phyloP scores from a whole-genome alignment of 371 early-diverging fungal genomes.

The Actinomucor elegans region DNA sequence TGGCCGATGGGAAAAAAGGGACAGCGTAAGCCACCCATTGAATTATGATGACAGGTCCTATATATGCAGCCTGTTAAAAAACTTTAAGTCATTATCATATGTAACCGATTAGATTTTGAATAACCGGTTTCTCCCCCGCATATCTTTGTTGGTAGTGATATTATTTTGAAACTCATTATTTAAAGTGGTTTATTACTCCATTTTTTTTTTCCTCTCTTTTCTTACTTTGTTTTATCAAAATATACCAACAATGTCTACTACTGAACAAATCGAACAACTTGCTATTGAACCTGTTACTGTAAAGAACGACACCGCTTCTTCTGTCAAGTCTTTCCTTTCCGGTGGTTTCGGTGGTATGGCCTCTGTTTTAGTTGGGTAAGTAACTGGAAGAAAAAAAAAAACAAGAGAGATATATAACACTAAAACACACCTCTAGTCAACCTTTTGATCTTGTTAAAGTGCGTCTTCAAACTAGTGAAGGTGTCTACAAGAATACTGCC shows the following conservation, averaged over 20 bases:
- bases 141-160: neutral
- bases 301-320: slow-evolving; percentile 33
- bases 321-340: slow-evolving; percentile 90
- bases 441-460: slow-evolving; percentile 91
- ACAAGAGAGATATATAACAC: neutral
- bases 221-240: neutral
- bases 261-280: slow-evolving; percentile 2
- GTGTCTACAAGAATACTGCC: slow-evolving; percentile 79
- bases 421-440: slow-evolving; percentile 40
- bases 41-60: slow-evolving; percentile 1
- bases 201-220: slow-evolving; percentile 1
- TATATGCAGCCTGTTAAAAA: neutral
- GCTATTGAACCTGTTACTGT: slow-evolving; percentile 8
- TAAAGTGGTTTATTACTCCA: neutral
- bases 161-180: slow-evolving; percentile 4
- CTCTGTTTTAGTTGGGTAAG: slow-evolving; percentile 70
- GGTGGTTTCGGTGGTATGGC: slow-evolving; percentile 93
- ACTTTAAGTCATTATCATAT: neutral
- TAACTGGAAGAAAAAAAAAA: neutral
- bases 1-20: slow-evolving; percentile 1
- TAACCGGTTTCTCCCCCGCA: neutral
- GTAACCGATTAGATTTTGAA: neutral
- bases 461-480: slow-evolving; percentile 88
- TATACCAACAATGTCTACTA: slow-evolving; percentile 5
- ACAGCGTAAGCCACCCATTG: neutral